Conservation (phyloP, 163 green algal genomes). For the Coccomyxa subellipsoidea region DNA sequence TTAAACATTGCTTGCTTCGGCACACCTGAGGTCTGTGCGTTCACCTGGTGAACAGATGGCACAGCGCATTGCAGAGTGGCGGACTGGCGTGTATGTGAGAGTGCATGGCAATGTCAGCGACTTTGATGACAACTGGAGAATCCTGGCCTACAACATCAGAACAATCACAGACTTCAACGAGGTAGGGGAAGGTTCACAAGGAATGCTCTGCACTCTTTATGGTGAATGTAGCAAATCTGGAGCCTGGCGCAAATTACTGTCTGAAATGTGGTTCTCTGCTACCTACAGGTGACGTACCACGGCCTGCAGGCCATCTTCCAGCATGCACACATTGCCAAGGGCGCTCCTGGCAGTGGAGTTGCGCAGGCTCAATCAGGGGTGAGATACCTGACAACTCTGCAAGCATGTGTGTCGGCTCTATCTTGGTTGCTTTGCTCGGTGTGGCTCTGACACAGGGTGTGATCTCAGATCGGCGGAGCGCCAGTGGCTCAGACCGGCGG, state of each 20-base stretch:
- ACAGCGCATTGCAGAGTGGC: slow-evolving; percentile 43
- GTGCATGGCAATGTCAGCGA: slow-evolving; percentile 66
- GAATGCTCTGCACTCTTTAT: no score
- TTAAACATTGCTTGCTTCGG: no score
- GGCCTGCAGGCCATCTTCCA: slow-evolving; percentile 75
- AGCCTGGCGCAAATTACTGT: no score
- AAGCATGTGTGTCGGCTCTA: no score
- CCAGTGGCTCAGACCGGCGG: slow-evolving; percentile 4
- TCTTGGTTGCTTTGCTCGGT: no score
- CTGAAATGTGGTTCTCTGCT: background rate
- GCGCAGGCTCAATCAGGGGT: background rate
- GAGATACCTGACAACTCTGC: background rate
- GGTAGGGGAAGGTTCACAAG: no score
- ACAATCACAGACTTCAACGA: slow-evolving; percentile 82
- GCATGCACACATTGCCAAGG: slow-evolving; percentile 74
- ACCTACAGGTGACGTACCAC: slow-evolving; percentile 77
- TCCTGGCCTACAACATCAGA: slow-evolving; percentile 71
- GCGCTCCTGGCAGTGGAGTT: slow-evolving; percentile 12
- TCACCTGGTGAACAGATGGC: slow-evolving; percentile 3
- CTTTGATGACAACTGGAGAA: slow-evolving; percentile 41
- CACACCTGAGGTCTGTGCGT: no score
- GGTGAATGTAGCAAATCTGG: no score
- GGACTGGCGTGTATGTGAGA: slow-evolving; percentile 67
- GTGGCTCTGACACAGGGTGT: background rate
- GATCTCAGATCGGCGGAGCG: background rate